Conservation (phyloP, 148 eudicot genomes). For the Cornus florida region DNA sequence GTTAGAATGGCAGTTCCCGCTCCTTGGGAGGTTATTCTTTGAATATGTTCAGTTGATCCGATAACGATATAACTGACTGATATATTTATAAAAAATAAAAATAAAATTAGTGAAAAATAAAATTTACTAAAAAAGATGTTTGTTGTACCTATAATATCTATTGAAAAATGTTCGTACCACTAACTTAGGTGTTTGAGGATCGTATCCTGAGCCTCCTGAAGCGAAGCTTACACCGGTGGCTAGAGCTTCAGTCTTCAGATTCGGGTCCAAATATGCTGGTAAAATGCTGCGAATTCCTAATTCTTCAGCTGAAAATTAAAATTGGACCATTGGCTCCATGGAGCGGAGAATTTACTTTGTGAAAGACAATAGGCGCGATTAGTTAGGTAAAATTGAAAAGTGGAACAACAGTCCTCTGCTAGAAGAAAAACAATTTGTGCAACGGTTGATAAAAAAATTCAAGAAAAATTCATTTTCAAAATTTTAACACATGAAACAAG, state of each 20-base stretch:
- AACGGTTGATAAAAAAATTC: too few relatives aligned
- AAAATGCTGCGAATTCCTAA: conserved; percentile 40
- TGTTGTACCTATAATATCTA: neutral
- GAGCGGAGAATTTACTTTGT: too few relatives aligned
- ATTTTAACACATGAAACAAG: too few relatives aligned
- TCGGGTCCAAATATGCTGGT: conserved; percentile 55
- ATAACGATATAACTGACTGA: conserved; percentile 23
- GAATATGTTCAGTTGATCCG: conserved; percentile 34
- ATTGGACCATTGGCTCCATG: too few relatives aligned
- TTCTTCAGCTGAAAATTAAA: conserved; percentile 34
- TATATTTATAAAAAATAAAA: neutral
- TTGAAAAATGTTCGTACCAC: conserved; percentile 21
- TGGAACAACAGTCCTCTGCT: too few relatives aligned
- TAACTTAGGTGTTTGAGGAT: conserved; percentile 51
- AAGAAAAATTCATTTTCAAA: too few relatives aligned
- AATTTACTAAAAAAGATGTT: too few relatives aligned
- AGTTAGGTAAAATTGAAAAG: too few relatives aligned
- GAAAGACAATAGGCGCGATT: too few relatives aligned
- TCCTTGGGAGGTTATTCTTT: too few relatives aligned
- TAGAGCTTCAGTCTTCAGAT: conserved; percentile 37
- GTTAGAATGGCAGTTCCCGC: too few relatives aligned
- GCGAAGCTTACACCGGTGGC: conserved; percentile 78
- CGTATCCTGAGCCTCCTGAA: conserved; percentile 64
- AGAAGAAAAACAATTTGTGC: too few relatives aligned
- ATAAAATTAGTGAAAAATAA: neutral